Base-by-base conservation (phyloP, 768 basidiomycete genomes). In the Mrakia gelida region DNA sequence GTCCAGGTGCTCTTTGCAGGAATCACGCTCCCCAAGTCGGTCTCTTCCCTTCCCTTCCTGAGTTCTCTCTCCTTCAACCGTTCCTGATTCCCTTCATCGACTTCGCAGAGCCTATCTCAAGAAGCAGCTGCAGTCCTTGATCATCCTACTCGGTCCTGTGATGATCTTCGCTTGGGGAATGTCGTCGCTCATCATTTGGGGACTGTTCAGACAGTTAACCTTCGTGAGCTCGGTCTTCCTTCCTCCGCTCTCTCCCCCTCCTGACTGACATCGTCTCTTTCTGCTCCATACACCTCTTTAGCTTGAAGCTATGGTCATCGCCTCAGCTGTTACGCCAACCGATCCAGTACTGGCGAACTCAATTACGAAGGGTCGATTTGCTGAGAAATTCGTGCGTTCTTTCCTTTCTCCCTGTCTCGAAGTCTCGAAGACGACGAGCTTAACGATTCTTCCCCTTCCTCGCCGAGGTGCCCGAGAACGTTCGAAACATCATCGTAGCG, bases 161-260 rank as follows among this genome's bases (percentile, higher is more conserved):
- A 87, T 87, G 86, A 81, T 82, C 0, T 71, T 81, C 32, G 86
- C 85, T 0, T 87, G 86, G 86, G 84, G 86, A 80, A 76, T 84
- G 54, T 82, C 82, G 13, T 82, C 81, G 4, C 77, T 84, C 1
- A 79, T 87, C 49, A 82, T 87, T 41, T 84, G 82, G 81, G 84
- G 81, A 7, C 78, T 87, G 76, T 83, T 86, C 8, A 85, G 85
- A 1, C 81, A 81, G 26, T 73, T 87, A 62, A 83, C 83, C 0
- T 87, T 84, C 78, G 80, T 84, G 34, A 30, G 80, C 73, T 73
- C 34, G 41, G 26, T 62, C 38, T 73, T n/a, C n/a, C n/a, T 23
- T 2, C n/a, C 18, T 28, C 59, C 13, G 5, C 9, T 28, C 59
- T 28, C 26, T n/a, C 26, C n/a, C 11, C 11, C 45, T 45, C 45